Evolutionary conservation across 2,329 filamentous ascomycete species (phyloP).

Genomic region (Zopfia rhizophila): DNA sequence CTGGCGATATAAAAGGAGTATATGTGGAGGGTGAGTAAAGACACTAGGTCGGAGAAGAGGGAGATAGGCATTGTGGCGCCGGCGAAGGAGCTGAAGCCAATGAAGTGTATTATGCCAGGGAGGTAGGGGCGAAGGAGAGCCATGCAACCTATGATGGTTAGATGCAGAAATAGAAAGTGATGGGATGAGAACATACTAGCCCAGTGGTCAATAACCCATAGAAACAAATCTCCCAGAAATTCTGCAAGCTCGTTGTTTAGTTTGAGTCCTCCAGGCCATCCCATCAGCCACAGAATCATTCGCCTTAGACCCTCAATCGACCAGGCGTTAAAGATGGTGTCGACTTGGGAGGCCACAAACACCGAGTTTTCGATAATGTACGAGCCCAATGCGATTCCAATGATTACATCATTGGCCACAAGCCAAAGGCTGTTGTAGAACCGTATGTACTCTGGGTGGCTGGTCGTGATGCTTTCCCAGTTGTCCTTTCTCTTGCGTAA

Average conservation of each 20-base stretch:
- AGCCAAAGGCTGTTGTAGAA: constrained; percentile 99
- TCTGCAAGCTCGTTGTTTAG: constrained; percentile 91
- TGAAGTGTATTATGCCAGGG: constrained; percentile 88
- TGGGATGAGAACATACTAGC: constrained; percentile 68
- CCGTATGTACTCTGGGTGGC: constrained; percentile 96
- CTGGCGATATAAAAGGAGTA: constrained; percentile 98
- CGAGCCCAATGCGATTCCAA: constrained; percentile 93
- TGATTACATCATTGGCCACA: constrained; percentile 98
- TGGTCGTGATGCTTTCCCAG: constrained; percentile 95
- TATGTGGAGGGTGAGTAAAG: constrained; percentile 91
- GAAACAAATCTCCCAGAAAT: constrained; percentile 94
- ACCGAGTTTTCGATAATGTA: constrained; percentile 96
- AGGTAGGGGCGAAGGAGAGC: constrained; percentile 79
- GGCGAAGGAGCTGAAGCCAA: constrained; percentile 93
- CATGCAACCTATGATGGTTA: constrained; percentile 72
- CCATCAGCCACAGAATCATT: constrained; percentile 96
- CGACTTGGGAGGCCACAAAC: constrained; percentile 84
- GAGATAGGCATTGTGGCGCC: constrained; percentile 97
- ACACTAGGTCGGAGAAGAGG: constrained; percentile 92
- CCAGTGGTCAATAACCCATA: constrained; percentile 99
- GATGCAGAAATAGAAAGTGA: constrained; percentile 26
- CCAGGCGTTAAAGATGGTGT: constrained; percentile 78
- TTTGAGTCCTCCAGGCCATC: constrained; percentile 93
- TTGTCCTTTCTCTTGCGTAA: constrained; percentile 88
- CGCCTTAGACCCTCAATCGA: constrained; percentile 87